Base-by-base conservation (phyloP, 345 rosid genomes). In the Durio zibethinus region DNA sequence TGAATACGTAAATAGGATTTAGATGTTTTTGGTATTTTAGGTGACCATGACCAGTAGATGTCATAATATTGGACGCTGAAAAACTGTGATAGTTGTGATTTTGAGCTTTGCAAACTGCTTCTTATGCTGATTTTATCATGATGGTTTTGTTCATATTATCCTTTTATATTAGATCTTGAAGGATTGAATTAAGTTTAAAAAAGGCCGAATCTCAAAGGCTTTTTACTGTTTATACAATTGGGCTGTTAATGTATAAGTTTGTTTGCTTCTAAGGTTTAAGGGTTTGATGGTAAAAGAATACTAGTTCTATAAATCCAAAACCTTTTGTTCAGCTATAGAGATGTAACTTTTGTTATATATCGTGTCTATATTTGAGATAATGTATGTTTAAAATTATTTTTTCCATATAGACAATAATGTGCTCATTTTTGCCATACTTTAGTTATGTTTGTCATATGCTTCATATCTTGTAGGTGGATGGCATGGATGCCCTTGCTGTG, bases 401-500 rank as follows among this genome's bases (percentile, higher is more conserved):
- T 27, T 4, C 31, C 15, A 1, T n/a, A 65, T 64, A 35, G 52
- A 18, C 16, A 35, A 35, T 15, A 21, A 62, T 61, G 10, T 66
- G 35, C 43, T 23, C n/a, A n/a, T 52, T 21, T 10, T 38, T 45
- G 0, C n/a, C 25, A 33, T 62, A n/a, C 18, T 77, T 45, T 29
- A 25, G 4, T 12, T 45, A 18, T 33, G 7, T 36, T 53, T 62
- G n/a, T 62, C 11, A 52, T 63, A n/a, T 75, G 36, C 56, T 63
- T 59, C 4, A 2, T 71, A 59, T 54, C 77, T 68, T 74, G 60
- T 77, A 76, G 97, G 97, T 93, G 47, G 99, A 96, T 78, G 99
- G 99, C 64, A 96, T 96, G 99, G 99, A 96, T 89, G 97, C 84
- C 35, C 80, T 96, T 84, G 98, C 97, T 78, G 99, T 96, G 78